phyloP scores from a whole-genome alignment of 805 yeast genomes.

The Candida dajiaensis region DNA sequence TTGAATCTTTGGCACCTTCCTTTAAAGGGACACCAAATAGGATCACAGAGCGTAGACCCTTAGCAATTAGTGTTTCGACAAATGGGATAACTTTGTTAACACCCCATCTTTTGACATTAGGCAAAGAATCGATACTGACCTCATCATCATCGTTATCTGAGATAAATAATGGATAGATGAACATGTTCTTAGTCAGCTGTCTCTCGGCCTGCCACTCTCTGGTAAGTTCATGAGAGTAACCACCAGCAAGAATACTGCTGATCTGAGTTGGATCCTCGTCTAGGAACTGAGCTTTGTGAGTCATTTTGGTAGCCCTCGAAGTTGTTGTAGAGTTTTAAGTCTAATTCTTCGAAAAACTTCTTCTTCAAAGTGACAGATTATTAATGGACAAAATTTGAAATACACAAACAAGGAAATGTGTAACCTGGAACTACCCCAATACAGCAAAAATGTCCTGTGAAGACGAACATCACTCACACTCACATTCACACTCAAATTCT shows the following conservation, averaged over 20 bases:
- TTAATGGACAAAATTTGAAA: not conserved
- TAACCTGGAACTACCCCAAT: not conserved
- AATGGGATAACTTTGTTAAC: conserved; percentile 70
- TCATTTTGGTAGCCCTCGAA: conserved; percentile 28
- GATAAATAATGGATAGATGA: conserved; percentile 87
- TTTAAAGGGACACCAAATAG: conserved; percentile 87
- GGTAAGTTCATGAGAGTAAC: conserved; percentile 84
- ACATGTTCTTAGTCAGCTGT: conserved; percentile 79
- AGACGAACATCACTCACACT: conserved; percentile 22
- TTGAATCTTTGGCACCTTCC: conserved; percentile 68
- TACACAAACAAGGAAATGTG: not conserved
- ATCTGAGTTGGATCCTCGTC: conserved; percentile 52
- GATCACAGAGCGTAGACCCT: conserved; percentile 83
- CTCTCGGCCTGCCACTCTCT: conserved; percentile 90
- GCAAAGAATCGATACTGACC: conserved; percentile 65
- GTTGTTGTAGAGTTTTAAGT: not conserved
- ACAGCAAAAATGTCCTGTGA: conserved; percentile 29
- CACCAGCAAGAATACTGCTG: conserved; percentile 83
- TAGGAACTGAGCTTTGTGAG: conserved; percentile 68
- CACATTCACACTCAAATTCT: conserved; percentile 17
- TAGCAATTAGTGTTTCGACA: conserved; percentile 60
- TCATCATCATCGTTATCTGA: conserved; percentile 81
- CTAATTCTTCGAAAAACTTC: too few relatives aligned
- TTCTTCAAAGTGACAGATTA: too few relatives aligned
- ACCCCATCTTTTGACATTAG: conserved; percentile 86